Evolutionary conservation across 306 rosid genomes (phyloP).

Genomic region (Astragalus membranaceus): DNA sequence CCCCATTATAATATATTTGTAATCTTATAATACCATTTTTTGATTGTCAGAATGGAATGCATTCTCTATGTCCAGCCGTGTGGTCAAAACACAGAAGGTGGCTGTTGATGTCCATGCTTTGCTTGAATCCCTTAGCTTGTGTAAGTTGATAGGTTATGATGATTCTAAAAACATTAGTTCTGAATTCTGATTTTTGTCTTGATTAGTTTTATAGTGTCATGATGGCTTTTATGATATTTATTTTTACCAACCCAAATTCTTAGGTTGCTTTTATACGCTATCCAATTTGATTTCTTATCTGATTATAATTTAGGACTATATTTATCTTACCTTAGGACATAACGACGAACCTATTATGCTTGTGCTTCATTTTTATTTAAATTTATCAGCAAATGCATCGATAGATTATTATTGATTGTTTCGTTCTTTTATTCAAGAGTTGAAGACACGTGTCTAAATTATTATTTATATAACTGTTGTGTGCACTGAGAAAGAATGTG

Average conservation of each 20-base stretch:
- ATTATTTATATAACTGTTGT: too few species aligned
- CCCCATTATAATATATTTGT: not conserved
- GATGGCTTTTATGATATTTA: slow-evolving; percentile 8
- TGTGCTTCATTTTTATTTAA: not conserved
- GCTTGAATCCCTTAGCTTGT: slow-evolving; percentile 87
- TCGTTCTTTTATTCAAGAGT: not conserved
- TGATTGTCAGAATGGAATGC: slow-evolving; percentile 79
- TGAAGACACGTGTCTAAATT: too few species aligned
- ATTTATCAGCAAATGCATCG: not conserved
- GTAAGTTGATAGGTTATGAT: slow-evolving; percentile 58
- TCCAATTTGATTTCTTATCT: not conserved
- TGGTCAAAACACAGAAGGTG: slow-evolving; percentile 98
- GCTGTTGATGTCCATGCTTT: slow-evolving; percentile 93
- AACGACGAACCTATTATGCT: not conserved
- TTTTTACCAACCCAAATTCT: not conserved
- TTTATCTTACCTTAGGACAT: not conserved
- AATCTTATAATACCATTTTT: slow-evolving; percentile 13
- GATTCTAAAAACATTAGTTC: not conserved
- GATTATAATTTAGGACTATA: not conserved
- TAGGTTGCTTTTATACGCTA: not conserved
- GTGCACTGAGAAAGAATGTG: too few species aligned
- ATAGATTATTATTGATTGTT: not conserved
- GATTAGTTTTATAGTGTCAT: not conserved
- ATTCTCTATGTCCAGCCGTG: slow-evolving; percentile 97
- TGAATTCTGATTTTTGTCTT: not conserved